Evolutionary conservation across 257 asterid genomes (phyloP), one percentile per base, ranked within the genome.

Genomic region (Rauvolfia tetraphylla): DNA sequence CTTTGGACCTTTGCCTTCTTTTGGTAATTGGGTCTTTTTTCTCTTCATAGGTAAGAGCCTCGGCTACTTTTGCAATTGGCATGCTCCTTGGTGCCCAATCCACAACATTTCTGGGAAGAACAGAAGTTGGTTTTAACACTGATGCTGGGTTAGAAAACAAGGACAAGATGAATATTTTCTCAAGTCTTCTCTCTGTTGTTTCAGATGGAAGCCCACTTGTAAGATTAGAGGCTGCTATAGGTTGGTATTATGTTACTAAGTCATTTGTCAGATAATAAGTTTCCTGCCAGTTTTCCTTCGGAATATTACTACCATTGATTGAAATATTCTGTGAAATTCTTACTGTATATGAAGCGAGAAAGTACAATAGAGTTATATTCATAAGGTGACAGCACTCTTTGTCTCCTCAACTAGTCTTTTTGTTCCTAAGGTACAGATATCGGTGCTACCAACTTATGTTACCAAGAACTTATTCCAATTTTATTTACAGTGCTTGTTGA

Each of bases 191-290:
- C 75, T 84, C 81, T 86, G 90, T 87, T 80, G 93, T 83, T 73
- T 88, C 96, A 42, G 96, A 92, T 78, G 97, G 97, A 80, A 92
- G 96, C 84, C 97, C 97, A 36, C 84, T 90, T 78, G 97, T 92
- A 38, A 91, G 97, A 72, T 92, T 93, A 34, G 97, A 92, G 89
- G 96, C 87, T 80, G 93, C 97, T 71, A 91, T 89, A 76, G 96
- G 97, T 92, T 89, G 81, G 95, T 76, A 36, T 61, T 68, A 58
- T 73, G 23, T 76, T 74, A 14, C 56, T 49, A 49, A 49, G 0
- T 49, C 56, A 49, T 49, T 49, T 49, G 15, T 13, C 22, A 49
- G 20, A 49, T 41, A 48, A 17, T 25, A 75, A 48, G 78, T 36
- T 49, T 49, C 56, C 56, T 49, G 2, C 11, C 56, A 13, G 56